phyloP scores from a whole-genome alignment of 2,329 filamentous ascomycete species.

The Aspergillus sp. region DNA sequence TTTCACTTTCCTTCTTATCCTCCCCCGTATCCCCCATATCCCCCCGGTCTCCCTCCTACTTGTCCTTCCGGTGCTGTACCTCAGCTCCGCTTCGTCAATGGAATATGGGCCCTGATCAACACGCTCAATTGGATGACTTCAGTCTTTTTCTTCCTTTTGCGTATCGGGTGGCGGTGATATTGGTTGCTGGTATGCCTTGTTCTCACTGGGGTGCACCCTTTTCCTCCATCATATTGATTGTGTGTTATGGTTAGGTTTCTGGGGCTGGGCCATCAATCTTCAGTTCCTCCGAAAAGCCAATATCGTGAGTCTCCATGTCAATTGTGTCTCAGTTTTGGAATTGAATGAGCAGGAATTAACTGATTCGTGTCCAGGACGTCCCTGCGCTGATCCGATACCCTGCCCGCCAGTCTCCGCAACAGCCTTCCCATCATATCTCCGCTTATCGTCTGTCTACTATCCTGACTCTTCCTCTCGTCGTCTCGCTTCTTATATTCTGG shows the following conservation, averaged over 20 bases:
- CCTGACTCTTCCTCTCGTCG: conserved; percentile 60
- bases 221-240: conserved; percentile 5
- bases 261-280: conserved; percentile 90
- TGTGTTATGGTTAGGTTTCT: conserved; percentile 56
- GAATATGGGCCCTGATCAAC: conserved; percentile 36
- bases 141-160: conserved; percentile 80
- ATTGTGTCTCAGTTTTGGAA: not conserved
- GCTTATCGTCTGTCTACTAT: conserved; percentile 77
- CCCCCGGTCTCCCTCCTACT: conserved; percentile 2
- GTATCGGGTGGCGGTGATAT: conserved; percentile 76
- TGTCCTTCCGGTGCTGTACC: conserved; percentile 3
- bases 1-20: conserved; percentile 4
- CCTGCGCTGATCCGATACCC: conserved; percentile 82
- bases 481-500: conserved; percentile 80
- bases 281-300: conserved; percentile 71
- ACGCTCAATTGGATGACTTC: conserved; percentile 63
- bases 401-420: conserved; percentile 58
- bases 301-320: conserved; percentile 49
- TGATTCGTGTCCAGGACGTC: conserved; percentile 53
- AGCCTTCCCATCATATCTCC: conserved; percentile 68
- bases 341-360: not conserved
- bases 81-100: conserved; percentile 21
- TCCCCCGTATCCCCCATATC: not conserved
- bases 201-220: not conserved
- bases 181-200: conserved; percentile 63